Percentiles rank a stretch among this genome's conserved stretches.
These are phyloP conservation scores for Ambrosiella xylebori DNA, from an alignment of 2,329 filamentous ascomycete genomes.

Conservation along the genomic window DNA sequence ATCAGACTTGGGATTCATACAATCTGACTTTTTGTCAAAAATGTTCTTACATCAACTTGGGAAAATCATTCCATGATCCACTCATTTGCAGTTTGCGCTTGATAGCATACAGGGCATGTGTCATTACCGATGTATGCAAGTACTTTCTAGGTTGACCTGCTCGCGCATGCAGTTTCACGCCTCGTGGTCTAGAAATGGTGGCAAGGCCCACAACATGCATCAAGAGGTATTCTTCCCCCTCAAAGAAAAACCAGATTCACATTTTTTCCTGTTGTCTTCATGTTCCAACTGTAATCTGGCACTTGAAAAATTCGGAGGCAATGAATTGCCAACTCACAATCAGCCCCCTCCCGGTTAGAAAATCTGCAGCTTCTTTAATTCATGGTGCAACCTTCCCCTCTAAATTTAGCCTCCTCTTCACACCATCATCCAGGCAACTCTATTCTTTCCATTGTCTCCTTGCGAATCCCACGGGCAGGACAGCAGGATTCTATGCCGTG, in stretches of 20 bases:
- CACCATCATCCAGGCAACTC: background rate
- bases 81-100: background rate
- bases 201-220: background rate
- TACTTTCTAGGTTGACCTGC: constrained; percentile 4
- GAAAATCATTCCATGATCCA: background rate
- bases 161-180: background rate
- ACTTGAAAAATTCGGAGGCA: background rate
- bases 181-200: background rate
- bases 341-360: background rate
- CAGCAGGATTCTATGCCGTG: background rate
- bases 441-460: background rate
- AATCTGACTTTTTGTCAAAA: too few species aligned
- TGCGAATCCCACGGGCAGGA: background rate
- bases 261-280: background rate
- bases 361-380: background rate
- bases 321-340: background rate
- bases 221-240: background rate
- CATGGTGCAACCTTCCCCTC: background rate
- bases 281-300: background rate
- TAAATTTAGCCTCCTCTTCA: background rate
- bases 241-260: too few species aligned
- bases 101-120: background rate
- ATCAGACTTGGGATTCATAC: too few species aligned
- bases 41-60: background rate
- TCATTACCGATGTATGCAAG: constrained; percentile 1